These are phyloP conservation scores for Nigrospora osmanthi DNA, from an alignment of 2,329 filamentous ascomycete genomes.

Conservation along the genomic window DNA sequence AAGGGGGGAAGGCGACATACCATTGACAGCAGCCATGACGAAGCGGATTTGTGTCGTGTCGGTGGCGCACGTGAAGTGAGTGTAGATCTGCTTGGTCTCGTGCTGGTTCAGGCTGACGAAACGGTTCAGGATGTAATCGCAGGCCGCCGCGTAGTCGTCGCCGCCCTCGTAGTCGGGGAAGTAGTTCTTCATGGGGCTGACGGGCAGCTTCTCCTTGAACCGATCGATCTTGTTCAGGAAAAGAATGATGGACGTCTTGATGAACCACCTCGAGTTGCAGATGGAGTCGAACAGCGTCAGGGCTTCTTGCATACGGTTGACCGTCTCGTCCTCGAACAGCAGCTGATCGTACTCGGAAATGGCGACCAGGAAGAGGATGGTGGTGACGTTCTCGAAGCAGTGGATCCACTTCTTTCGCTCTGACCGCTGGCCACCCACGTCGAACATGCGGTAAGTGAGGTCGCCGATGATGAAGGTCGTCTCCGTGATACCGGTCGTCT, in stretches of 20 bases:
- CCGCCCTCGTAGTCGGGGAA: slow-evolving; percentile 92
- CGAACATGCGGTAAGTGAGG: slow-evolving; percentile 94
- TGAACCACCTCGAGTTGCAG: slow-evolving; percentile 85
- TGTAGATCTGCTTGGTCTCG: slow-evolving; percentile 99
- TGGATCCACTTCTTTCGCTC: slow-evolving; percentile 99
- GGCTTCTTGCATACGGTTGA: slow-evolving; percentile 90
- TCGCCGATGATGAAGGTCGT: slow-evolving; percentile 94
- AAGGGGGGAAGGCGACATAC: slow-evolving; percentile 41
- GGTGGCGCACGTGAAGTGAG: slow-evolving; percentile 97
- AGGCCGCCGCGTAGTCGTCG: slow-evolving; percentile 89
- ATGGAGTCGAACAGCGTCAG: slow-evolving; percentile 82
- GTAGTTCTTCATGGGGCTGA: slow-evolving; percentile 81
- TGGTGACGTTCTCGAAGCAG: slow-evolving; percentile 97
- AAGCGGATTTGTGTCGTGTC: slow-evolving; percentile 99
- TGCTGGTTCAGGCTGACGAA: slow-evolving; percentile 98
- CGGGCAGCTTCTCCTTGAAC: slow-evolving; percentile 77
- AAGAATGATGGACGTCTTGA: slow-evolving; percentile 80
- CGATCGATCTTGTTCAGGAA: slow-evolving; percentile 87
- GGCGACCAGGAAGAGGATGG: slow-evolving; percentile 91
- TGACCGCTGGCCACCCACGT: slow-evolving; percentile 90
- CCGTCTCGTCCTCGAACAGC: slow-evolving; percentile 91
- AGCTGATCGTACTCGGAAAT: slow-evolving; percentile 97
- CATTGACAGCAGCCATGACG: slow-evolving; percentile 99
- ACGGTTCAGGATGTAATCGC: slow-evolving; percentile 97
- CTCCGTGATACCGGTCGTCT: slow-evolving; percentile 95